Evolutionary conservation across 371 early-diverging fungal genomes (phyloP).

Genomic region (Apophysomyces elegans): DNA sequence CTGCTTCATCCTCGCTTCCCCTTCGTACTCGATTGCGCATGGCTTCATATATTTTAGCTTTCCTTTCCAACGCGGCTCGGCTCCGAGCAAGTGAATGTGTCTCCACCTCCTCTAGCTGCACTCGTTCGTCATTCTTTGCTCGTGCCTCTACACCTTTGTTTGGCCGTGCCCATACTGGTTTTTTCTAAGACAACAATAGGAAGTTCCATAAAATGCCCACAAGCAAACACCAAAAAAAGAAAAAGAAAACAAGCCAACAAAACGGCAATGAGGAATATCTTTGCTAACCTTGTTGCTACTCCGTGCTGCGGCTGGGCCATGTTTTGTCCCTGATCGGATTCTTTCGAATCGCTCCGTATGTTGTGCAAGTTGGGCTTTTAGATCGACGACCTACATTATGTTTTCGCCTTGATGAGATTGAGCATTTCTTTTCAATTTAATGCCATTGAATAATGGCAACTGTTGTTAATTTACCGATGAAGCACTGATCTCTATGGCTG

Average conservation of each 20-base stretch:
- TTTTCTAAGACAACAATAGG: constrained; percentile 39
- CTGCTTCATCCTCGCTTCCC: constrained; percentile 24
- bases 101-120: constrained; percentile 37
- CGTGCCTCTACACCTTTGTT: constrained; percentile 63
- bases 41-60: constrained; percentile 67
- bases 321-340: constrained; percentile 36
- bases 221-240: not conserved
- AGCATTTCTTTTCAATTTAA: too few relatives aligned
- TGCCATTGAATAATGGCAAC: not conserved
- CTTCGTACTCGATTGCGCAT: constrained; percentile 41
- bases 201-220: not conserved
- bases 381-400: constrained; percentile 31
- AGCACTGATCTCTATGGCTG: constrained; percentile 34
- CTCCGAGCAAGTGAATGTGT: constrained; percentile 43
- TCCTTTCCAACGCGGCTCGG: constrained; percentile 66
- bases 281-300: constrained; percentile 27
- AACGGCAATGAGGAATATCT: not conserved
- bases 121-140: constrained; percentile 30
- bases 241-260: not conserved
- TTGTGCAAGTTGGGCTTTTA: constrained; percentile 47
- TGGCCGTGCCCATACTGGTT: constrained; percentile 59
- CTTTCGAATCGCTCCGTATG: constrained; percentile 45
- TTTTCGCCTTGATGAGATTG: not conserved
- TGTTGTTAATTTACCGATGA: constrained; percentile 26
- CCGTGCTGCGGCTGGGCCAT: constrained; percentile 29